Evolutionary conservation across 257 asterid species (phyloP).

Genomic region (Plantago major): DNA sequence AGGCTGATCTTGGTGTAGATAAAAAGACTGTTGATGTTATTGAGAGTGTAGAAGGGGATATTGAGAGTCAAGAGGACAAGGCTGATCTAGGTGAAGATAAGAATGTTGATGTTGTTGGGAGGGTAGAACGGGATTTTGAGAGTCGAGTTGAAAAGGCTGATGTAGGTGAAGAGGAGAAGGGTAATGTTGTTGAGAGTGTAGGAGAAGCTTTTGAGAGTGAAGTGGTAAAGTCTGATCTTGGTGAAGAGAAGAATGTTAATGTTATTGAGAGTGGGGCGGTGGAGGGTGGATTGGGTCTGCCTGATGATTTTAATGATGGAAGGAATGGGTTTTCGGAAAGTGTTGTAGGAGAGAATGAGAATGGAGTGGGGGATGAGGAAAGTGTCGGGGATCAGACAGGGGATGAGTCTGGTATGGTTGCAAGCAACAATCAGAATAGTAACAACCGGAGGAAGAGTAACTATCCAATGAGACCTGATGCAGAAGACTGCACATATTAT

Average conservation of each 20-base stretch:
- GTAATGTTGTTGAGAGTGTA: constrained; percentile 3
- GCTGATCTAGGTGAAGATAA: too few relatives aligned
- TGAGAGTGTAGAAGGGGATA: too few relatives aligned
- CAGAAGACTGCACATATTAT: constrained; percentile 76
- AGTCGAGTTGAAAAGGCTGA: not conserved
- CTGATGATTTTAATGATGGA: not conserved
- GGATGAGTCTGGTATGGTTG: constrained; percentile 15
- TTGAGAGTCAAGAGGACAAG: too few relatives aligned
- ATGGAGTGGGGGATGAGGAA: constrained; percentile 23
- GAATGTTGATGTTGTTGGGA: too few relatives aligned
- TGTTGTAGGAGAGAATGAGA: constrained; percentile 22
- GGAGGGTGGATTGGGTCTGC: constrained; percentile 11
- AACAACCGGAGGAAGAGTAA: constrained; percentile 25
- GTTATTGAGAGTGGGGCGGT: constrained; percentile 16
- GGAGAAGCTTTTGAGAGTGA: constrained; percentile 13
- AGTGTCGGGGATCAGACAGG: constrained; percentile 23
- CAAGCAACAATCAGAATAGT: constrained; percentile 18
- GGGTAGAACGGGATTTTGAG: too few relatives aligned
- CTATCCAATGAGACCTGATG: constrained; percentile 83
- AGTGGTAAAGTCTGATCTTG: not conserved
- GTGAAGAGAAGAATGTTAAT: constrained; percentile 11
- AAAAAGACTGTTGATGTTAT: too few relatives aligned
- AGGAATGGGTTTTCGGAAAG: constrained; percentile 12
- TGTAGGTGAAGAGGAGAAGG: not conserved
- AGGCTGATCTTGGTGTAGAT: too few relatives aligned